phyloP scores from a whole-genome alignment of 1,284 basidiomycete species.

The Trichosporon faecale region DNA sequence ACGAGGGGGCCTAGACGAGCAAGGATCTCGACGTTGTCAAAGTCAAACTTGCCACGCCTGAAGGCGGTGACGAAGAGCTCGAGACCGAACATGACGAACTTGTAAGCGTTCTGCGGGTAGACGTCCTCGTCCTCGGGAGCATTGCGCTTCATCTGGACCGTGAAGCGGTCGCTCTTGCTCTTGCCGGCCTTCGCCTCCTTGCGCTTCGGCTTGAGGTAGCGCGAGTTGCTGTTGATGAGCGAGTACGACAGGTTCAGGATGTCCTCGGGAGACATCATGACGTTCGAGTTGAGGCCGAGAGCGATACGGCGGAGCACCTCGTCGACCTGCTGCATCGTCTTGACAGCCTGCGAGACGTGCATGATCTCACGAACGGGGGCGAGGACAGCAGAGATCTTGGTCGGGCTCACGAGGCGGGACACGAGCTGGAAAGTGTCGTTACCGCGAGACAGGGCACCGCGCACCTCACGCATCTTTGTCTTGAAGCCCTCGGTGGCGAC shows the following conservation, averaged over 20 bases:
- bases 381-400: slow-evolving; percentile 72
- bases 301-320: slow-evolving; percentile 82
- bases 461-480: slow-evolving; percentile 89
- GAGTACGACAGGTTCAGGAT: slow-evolving; percentile 83
- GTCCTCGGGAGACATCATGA: slow-evolving; percentile 66
- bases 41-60: slow-evolving; percentile 79
- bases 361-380: slow-evolving; percentile 79
- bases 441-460: slow-evolving; percentile 70
- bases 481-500: slow-evolving; percentile 86
- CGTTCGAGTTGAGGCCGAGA: slow-evolving; percentile 79
- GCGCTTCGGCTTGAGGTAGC: slow-evolving; percentile 58
- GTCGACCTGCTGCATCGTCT: slow-evolving; percentile 81
- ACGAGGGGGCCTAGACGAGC: slow-evolving; percentile 83
- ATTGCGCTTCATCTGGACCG: slow-evolving; percentile 75
- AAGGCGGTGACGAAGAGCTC: slow-evolving; percentile 88
- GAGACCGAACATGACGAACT: slow-evolving; percentile 88
- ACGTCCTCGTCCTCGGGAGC: slow-evolving; percentile 61
- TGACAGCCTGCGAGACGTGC: slow-evolving; percentile 76
- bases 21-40: slow-evolving; percentile 68
- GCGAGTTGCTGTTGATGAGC: slow-evolving; percentile 84
- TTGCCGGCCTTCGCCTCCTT: slow-evolving; percentile 42
- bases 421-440: slow-evolving; percentile 79
- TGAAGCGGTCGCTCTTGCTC: slow-evolving; percentile 59
- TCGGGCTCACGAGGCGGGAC: slow-evolving; percentile 71
- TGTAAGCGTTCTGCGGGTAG: slow-evolving; percentile 73